Base-by-base conservation (phyloP, 805 yeast genomes). In the Yarrowia hollandica region DNA sequence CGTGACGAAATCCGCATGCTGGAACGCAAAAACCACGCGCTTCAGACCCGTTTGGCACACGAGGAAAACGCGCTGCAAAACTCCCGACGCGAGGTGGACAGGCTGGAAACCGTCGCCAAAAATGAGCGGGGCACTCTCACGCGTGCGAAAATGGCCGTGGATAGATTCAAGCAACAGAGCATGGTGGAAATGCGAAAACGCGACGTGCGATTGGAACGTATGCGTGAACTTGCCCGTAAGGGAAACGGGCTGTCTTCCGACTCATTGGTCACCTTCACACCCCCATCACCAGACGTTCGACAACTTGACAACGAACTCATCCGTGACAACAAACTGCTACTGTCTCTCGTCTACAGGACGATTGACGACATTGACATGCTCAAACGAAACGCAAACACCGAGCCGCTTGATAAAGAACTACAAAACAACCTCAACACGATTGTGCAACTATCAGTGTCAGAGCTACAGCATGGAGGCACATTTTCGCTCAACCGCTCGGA, bases 151-250 rank as follows among this genome's bases (percentile, higher is more conserved):
- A 38, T 14, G 21, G 59, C 50, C 6, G 44, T 63, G 6, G 59
- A 60, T 16, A 62, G 62, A 39, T 22, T 56, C 37, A 44, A 58
- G 19, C 59, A 34, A 21, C 67, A 64, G 31, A 48, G 55, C 44
- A 60, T 64, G 18, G 65, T 60, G 22, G 69, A 66, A 22, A 54
- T 66, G 39, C 56, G 69, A 15, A 65, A 59, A 38, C 38, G 67
- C 8, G 69, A 66, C 50, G 60, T 66, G 25, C 65, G 65, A 21
- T 55, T 65, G 19, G 61, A 61, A 8, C 19, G 60, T 22, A 39
- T 65, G 42, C 63, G 61, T 31, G 65, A 63, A n/a, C 61, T 67
- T 26, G 26, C 64, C 6, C 48, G 46, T 11, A 28, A 44, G 12
- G 35, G 46, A 10, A 54, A 14, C 26, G 26, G 5, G 61, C 59